These are phyloP conservation scores for Schoenoplectus tabernaemontani DNA, from an alignment of 202 grass and related monocot genomes.

Conservation along the genomic window DNA sequence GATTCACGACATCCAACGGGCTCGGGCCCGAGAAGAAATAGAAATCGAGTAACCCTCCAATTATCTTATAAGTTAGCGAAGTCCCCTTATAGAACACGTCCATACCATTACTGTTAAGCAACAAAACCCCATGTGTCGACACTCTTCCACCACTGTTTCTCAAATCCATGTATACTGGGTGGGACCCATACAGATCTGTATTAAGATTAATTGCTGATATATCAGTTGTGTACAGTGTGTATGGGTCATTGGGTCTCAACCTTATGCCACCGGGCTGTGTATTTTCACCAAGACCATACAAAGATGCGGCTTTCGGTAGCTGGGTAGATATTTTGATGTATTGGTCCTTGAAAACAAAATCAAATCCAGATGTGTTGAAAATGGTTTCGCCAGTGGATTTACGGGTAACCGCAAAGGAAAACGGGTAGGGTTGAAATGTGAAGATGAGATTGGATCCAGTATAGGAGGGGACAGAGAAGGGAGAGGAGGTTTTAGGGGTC, in stretches of 20 bases:
- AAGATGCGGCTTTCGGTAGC: constrained; percentile 46
- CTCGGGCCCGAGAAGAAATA: constrained; percentile 83
- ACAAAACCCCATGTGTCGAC: constrained; percentile 67
- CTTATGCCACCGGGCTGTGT: constrained; percentile 69
- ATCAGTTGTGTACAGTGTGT: constrained; percentile 84
- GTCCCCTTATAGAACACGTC: constrained; percentile 72
- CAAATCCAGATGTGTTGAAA: constrained; percentile 57
- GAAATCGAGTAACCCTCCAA: constrained; percentile 81
- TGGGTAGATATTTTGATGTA: constrained; percentile 68
- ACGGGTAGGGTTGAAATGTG: constrained; percentile 57
- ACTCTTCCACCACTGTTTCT: constrained; percentile 41
- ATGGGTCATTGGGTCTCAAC: constrained; percentile 73
- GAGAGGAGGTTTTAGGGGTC: neutral
- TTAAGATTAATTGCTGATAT: constrained; percentile 84
- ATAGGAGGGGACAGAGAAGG: constrained; percentile 44
- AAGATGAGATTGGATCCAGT: constrained; percentile 52
- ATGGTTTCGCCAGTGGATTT: constrained; percentile 47
- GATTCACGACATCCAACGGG: constrained; percentile 70
- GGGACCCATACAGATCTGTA: constrained; percentile 89
- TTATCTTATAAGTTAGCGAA: constrained; percentile 81
- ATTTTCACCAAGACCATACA: constrained; percentile 90
- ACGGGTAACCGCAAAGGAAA: constrained; percentile 62
- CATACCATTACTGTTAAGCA: constrained; percentile 97
- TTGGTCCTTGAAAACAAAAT: constrained; percentile 91
- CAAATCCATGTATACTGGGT: constrained; percentile 89